Conservation (phyloP, 805 yeast species). For the Torulaspora franciscae region DNA sequence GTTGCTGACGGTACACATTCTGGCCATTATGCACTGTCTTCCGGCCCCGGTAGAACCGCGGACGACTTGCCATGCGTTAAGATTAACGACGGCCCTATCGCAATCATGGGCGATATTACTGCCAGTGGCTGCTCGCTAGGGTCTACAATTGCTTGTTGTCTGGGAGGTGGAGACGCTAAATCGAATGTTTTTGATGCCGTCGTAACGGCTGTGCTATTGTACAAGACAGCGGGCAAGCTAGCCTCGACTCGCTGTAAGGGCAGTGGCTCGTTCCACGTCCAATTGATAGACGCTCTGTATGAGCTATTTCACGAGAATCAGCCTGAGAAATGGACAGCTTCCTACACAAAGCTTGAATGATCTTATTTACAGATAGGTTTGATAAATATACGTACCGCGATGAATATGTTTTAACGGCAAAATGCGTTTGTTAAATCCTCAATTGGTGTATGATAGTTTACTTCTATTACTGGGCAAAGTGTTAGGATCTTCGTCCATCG, state of each 20-base stretch:
- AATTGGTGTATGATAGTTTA: conserved; percentile 46
- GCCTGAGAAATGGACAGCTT: conserved; percentile 29
- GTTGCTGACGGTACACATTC: conserved; percentile 43
- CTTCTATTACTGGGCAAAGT: conserved; percentile 59
- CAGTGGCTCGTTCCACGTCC: conserved; percentile 31
- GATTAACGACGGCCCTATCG: conserved; percentile 52
- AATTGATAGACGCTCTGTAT: conserved; percentile 31
- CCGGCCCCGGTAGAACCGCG: conserved; percentile 18
- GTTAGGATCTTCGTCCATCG: conserved; percentile 40
- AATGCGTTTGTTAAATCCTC: conserved; percentile 5
- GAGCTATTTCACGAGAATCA: conserved; percentile 23
- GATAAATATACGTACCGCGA: conserved; percentile 4
- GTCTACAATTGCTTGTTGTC: conserved; percentile 56
- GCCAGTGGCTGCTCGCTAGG: conserved; percentile 86
- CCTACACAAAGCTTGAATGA: conserved; percentile 8
- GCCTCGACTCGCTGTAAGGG: conserved; percentile 45
- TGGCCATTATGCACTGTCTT: conserved; percentile 22
- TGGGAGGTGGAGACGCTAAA: conserved; percentile 42
- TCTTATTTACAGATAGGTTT: conserved; percentile 15
- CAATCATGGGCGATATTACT: conserved; percentile 61
- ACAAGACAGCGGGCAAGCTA: conserved; percentile 55
- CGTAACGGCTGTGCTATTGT: conserved; percentile 50
- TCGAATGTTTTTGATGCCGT: conserved; percentile 43
- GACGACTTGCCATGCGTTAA: conserved; percentile 31
- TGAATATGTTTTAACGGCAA: background rate